Evolutionary conservation across 2,329 filamentous ascomycete genomes (phyloP).

Genomic region (Fusarium dlaminii): DNA sequence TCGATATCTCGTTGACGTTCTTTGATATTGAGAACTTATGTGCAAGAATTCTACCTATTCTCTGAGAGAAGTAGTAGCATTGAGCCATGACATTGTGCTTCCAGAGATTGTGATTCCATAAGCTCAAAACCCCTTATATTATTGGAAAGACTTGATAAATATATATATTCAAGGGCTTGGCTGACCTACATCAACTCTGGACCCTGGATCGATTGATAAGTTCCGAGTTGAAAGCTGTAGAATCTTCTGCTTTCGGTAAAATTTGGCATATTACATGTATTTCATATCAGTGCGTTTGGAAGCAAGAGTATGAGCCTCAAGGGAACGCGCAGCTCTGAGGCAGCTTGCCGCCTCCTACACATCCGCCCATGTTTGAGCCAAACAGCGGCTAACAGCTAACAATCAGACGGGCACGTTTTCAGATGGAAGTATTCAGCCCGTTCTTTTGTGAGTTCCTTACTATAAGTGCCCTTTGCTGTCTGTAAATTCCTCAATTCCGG

Average conservation of each 20-base stretch:
- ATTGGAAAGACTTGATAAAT: neutral
- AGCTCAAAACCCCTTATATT: too few relatives aligned
- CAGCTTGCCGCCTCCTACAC: neutral
- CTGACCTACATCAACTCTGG: neutral
- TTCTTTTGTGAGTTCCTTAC: too few relatives aligned
- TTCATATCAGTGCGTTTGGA: neutral
- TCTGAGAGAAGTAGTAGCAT: too few relatives aligned
- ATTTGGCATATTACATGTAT: neutral
- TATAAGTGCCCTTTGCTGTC: neutral
- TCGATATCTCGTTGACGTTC: accelerated
- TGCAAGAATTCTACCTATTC: accelerated
- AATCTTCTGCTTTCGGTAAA: neutral
- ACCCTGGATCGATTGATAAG: too few relatives aligned
- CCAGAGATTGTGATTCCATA: neutral
- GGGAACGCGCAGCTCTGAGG: neutral
- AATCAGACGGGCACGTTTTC: accelerated
- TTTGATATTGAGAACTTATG: neutral
- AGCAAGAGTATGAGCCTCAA: neutral
- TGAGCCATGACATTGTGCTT: accelerated
- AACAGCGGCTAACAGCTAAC: neutral
- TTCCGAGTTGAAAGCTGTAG: neutral
- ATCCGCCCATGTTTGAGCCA: neutral
- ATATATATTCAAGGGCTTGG: neutral
- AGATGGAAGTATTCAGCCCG: accelerated
- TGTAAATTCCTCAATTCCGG: neutral